Evolutionary conservation across 2,329 filamentous ascomycete species (phyloP).

Genomic region (Claviceps pusilla): DNA sequence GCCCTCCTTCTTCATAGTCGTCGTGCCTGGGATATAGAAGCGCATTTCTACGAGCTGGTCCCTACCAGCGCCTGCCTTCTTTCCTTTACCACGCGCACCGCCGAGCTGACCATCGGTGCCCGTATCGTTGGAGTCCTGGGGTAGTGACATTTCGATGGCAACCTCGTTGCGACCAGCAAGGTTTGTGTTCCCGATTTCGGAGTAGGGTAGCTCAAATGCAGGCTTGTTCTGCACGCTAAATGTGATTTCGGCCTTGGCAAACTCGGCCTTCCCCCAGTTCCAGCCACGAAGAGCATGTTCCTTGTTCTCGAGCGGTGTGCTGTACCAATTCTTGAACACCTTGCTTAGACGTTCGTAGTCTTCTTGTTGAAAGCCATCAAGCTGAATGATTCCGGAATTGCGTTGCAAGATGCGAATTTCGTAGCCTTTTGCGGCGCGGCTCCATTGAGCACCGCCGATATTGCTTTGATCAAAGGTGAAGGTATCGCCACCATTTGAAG

Average conservation of each 20-base stretch:
- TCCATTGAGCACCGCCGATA: conserved; percentile 84
- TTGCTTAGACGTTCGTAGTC: conserved; percentile 84
- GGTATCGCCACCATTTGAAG: conserved; percentile 69
- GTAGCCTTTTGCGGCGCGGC: conserved; percentile 77
- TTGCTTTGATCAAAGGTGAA: conserved; percentile 84
- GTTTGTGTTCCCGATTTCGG: conserved; percentile 95
- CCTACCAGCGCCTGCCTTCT: conserved; percentile 74
- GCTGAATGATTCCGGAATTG: conserved; percentile 71
- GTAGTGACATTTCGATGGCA: conserved; percentile 79
- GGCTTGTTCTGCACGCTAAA: conserved; percentile 97
- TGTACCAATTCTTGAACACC: conserved; percentile 97
- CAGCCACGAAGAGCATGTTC: conserved; percentile 92
- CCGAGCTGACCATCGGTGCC: conserved; percentile 60
- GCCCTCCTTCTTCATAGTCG: conserved; percentile 53
- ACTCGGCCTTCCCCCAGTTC: conserved; percentile 99
- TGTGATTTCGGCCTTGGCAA: conserved; percentile 82
- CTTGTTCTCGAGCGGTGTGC: conserved; percentile 76
- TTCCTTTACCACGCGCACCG: conserved; percentile 61
- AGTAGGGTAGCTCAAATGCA: conserved; percentile 92
- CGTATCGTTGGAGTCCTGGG: conserved; percentile 54
- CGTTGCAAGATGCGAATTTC: conserved; percentile 85
- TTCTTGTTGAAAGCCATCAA: conserved; percentile 90
- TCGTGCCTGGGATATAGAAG: conserved; percentile 91
- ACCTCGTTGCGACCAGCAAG: conserved; percentile 95
- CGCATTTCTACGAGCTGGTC: conserved; percentile 97